A percentile compares a stretch with the other conserved stretches of the same genome.
Evolutionary conservation across 2,329 filamentous ascomycete species (phyloP).

Genomic region (Ceratocystis diversiconidia): DNA sequence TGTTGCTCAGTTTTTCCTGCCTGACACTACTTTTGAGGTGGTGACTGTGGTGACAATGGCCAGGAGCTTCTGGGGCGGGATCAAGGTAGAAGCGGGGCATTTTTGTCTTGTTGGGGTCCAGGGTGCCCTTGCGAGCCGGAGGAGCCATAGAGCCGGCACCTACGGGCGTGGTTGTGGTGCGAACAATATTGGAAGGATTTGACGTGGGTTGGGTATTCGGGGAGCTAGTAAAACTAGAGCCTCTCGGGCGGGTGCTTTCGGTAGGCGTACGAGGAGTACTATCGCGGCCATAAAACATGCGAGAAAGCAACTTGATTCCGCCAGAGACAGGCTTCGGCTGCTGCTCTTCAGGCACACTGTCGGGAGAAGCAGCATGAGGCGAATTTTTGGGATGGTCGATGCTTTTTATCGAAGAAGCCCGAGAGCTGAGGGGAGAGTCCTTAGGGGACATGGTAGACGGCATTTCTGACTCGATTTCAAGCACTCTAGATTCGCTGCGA

Average conservation of each 20-base stretch:
- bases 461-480: slow-evolving; percentile 1
- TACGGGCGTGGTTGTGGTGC: slow-evolving; percentile 14
- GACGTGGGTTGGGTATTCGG: background rate
- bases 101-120: slow-evolving; percentile 6
- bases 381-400: slow-evolving; percentile 16
- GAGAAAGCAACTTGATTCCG: slow-evolving; percentile 16
- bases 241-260: slow-evolving; percentile 17
- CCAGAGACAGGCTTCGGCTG: slow-evolving; percentile 14
- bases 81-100: slow-evolving; percentile 17
- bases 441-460: slow-evolving; percentile 16
- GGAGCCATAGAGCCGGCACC: background rate
- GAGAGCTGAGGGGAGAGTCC: slow-evolving; percentile 16
- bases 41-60: slow-evolving; percentile 84
- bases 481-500: background rate
- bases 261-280: slow-evolving; percentile 5
- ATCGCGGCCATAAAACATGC: slow-evolving; percentile 17
- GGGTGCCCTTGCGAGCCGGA: slow-evolving; percentile 12
- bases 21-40: slow-evolving; percentile 77
- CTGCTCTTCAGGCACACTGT: slow-evolving; percentile 10
- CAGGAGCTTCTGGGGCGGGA: slow-evolving; percentile 40
- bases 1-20: slow-evolving; percentile 86
- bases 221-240: slow-evolving; percentile 17
- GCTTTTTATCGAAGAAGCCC: slow-evolving; percentile 17
- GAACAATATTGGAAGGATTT: slow-evolving; percentile 7
- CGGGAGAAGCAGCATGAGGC: slow-evolving; percentile 5